Evolutionary conservation across 2,329 filamentous ascomycete species (phyloP).

Genomic region (Corinectria fuckeliana): DNA sequence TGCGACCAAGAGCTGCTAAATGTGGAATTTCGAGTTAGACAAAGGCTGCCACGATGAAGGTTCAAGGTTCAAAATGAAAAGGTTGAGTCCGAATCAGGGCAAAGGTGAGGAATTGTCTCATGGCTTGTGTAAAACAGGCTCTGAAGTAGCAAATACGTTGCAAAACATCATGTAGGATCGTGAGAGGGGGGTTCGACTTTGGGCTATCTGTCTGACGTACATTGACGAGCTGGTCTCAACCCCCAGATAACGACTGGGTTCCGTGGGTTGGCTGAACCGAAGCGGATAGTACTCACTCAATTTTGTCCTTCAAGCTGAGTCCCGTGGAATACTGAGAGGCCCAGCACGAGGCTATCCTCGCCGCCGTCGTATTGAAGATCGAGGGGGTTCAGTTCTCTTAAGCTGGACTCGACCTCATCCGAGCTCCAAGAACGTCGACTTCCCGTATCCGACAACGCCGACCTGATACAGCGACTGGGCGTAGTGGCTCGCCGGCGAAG

Average conservation of each 20-base stretch:
- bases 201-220: constrained; percentile 63
- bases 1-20: constrained; percentile 99
- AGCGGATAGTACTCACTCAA: constrained; percentile 99
- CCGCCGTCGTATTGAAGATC: background rate
- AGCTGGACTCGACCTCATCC: too few species aligned
- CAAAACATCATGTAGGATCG: background rate
- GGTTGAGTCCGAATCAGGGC: constrained; percentile 70
- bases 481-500: too few species aligned
- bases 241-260: constrained; percentile 99
- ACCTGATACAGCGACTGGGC: too few species aligned
- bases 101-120: constrained; percentile 55
- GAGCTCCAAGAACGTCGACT: too few species aligned
- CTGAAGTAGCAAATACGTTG: background rate
- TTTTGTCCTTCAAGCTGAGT: constrained; percentile 99
- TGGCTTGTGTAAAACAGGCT: background rate
- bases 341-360: background rate
- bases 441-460: too few species aligned
- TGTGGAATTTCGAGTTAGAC: constrained; percentile 60
- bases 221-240: constrained; percentile 99
- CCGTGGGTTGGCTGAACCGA: constrained; percentile 99
- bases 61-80: background rate
- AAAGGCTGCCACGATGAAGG: background rate
- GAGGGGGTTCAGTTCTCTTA: background rate
- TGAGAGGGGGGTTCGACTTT: background rate
- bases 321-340: too few species aligned